Evolutionary conservation across 2,329 filamentous ascomycete species (phyloP).

Genomic region (Aspergillus piperis): DNA sequence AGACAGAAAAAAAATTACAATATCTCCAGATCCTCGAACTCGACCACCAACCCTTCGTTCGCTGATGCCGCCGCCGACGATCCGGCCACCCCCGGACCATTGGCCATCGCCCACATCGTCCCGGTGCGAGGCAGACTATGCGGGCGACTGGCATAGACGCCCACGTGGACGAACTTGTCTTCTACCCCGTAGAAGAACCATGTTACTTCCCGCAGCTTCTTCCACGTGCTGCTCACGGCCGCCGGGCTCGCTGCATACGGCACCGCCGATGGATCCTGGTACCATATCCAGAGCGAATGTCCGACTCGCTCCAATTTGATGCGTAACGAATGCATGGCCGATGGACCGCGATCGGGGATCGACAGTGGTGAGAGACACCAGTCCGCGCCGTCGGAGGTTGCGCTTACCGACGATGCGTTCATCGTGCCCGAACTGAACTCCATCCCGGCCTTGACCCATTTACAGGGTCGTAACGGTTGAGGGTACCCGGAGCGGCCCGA

Average conservation of each 20-base stretch:
- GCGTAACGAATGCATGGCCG: slow-evolving; percentile 50
- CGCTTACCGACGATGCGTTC: slow-evolving; percentile 59
- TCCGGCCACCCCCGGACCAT: slow-evolving; percentile 33
- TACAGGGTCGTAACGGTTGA: slow-evolving; percentile 41
- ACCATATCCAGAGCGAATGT: slow-evolving; percentile 60
- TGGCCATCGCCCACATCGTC: slow-evolving; percentile 43
- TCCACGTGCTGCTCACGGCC: slow-evolving; percentile 53
- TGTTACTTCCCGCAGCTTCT: slow-evolving; percentile 61
- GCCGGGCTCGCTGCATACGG: slow-evolving; percentile 38
- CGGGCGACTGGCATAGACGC: slow-evolving; percentile 60
- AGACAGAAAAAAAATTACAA: neutral
- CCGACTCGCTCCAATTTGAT: slow-evolving; percentile 61
- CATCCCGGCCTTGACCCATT: slow-evolving; percentile 63
- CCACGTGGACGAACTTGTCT: slow-evolving; percentile 59
- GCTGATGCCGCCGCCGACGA: slow-evolving; percentile 23
- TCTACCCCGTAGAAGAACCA: slow-evolving; percentile 64
- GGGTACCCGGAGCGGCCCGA: slow-evolving; percentile 9
- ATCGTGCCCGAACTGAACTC: slow-evolving; percentile 58
- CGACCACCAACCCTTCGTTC: slow-evolving; percentile 48
- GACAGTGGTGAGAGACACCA: slow-evolving; percentile 56
- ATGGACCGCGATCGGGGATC: slow-evolving; percentile 38
- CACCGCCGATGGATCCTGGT: slow-evolving; percentile 47
- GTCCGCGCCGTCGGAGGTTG: slow-evolving; percentile 59
- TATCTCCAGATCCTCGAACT: slow-evolving; percentile 55
- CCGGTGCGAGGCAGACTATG: slow-evolving; percentile 47